Percentiles rank a stretch among this genome's conserved stretches.
These are phyloP conservation scores for Claviceps sp. DNA, from an alignment of 2,329 filamentous ascomycete genomes.

Conservation along the genomic window DNA sequence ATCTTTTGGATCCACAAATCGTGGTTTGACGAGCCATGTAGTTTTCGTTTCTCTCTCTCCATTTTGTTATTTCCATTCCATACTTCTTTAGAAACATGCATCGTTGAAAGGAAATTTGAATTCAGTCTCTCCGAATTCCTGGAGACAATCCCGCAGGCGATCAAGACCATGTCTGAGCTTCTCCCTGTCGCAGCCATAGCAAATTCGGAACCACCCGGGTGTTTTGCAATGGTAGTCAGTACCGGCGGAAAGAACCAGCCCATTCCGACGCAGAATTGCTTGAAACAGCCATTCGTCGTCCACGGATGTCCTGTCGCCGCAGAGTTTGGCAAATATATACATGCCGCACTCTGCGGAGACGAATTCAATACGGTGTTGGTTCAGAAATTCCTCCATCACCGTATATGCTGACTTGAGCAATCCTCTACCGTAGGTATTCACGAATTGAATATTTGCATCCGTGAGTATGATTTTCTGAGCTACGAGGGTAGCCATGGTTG, in stretches of 20 bases:
- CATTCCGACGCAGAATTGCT: not conserved
- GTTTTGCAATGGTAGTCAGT: not conserved
- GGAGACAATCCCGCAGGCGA: not conserved
- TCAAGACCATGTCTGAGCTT: not conserved
- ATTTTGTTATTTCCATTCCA: not conserved
- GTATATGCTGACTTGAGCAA: not conserved
- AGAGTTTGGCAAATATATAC: not conserved
- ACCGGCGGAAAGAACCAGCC: not conserved
- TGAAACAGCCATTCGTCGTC: not conserved
- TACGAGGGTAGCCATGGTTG: not conserved
- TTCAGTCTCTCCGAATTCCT: not conserved
- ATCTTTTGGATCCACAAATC: not conserved
- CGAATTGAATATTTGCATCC: not conserved
- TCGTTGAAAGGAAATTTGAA: not conserved
- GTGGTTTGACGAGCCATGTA: not conserved
- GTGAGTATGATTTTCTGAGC: not conserved
- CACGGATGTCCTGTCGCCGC: no score
- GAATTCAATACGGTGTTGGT: not conserved
- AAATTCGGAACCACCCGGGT: not conserved
- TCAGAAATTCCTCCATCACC: not conserved
- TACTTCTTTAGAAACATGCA: no score
- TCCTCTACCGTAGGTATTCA: not conserved
- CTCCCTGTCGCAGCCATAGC: not conserved
- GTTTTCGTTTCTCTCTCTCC: not conserved
- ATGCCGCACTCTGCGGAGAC: not conserved